Percentiles rank a stretch among this genome's conserved stretches.
phyloP scores from a whole-genome alignment of 2,329 filamentous ascomycete genomes.

The Leptographium radiaticola region DNA sequence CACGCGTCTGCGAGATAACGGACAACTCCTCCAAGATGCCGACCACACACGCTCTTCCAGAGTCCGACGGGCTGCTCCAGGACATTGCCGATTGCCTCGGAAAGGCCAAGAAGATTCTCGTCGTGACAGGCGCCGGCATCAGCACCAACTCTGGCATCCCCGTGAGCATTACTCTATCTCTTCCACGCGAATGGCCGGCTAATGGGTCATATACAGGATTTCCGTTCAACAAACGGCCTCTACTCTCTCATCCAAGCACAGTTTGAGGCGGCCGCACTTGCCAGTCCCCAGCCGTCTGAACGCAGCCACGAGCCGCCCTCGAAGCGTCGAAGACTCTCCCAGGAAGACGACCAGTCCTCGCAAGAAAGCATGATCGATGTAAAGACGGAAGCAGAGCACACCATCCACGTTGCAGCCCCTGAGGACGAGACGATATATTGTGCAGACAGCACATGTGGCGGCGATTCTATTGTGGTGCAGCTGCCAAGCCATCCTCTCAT shows the following conservation, averaged over 20 bases:
- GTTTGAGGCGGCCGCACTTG: constrained; percentile 38
- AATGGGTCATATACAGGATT: constrained; percentile 36
- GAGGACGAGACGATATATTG: neutral
- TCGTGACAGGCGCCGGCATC: constrained; percentile 61
- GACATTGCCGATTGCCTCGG: constrained; percentile 50
- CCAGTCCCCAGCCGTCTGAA: neutral
- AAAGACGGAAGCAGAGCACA: neutral
- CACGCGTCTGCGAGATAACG: neutral
- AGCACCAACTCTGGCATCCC: constrained; percentile 67
- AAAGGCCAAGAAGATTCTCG: constrained; percentile 55
- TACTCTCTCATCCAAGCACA: constrained; percentile 60
- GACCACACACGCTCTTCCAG: constrained; percentile 39
- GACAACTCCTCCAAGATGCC: constrained; percentile 32
- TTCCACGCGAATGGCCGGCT: neutral
- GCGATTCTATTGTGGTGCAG: constrained; percentile 5
- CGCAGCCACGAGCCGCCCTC: constrained; percentile 6
- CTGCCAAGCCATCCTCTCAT: neutral
- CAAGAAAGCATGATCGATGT: neutral
- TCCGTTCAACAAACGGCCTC: constrained; percentile 58
- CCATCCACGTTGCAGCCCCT: neutral
- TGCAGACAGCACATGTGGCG: neutral
- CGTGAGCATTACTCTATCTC: constrained; percentile 28
- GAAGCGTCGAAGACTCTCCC: constrained; percentile 23
- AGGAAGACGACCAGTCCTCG: neutral
- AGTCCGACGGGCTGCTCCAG: constrained; percentile 42